A percentile compares a stretch with the other conserved stretches of the same genome.
phyloP scores from a whole-genome alignment of 805 yeast species.

The Candida saitoana region DNA sequence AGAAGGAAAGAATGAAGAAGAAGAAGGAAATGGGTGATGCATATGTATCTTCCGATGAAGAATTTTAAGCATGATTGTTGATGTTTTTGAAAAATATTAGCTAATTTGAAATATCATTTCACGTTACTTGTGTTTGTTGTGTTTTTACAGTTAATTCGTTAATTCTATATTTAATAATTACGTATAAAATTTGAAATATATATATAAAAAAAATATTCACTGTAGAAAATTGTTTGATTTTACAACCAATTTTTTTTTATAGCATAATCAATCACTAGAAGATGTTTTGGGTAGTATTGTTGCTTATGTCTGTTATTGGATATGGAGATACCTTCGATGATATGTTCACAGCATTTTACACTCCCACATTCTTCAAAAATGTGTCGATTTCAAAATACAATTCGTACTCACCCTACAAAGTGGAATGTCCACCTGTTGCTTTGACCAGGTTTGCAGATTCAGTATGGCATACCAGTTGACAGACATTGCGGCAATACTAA shows the following conservation, averaged over 20 bases:
- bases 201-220: background rate
- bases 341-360: background rate
- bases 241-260: background rate
- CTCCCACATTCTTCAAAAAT: conserved; percentile 8
- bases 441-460: conserved; percentile 18
- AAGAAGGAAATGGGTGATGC: conserved; percentile 99
- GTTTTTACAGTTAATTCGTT: conserved; percentile 5
- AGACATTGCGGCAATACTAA: conserved; percentile 3
- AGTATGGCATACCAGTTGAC: conserved; percentile 11
- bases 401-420: conserved; percentile 25
- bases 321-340: background rate
- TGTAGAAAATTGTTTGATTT: background rate
- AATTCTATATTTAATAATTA: conserved; percentile 3
- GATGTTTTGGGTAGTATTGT: background rate
- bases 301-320: background rate
- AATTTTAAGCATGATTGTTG: conserved; percentile 33
- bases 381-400: background rate
- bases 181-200: conserved; percentile 4
- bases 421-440: conserved; percentile 19
- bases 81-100: conserved; percentile 5
- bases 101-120: conserved; percentile 44
- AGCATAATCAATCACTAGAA: no score
- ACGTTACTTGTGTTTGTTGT: conserved; percentile 2
- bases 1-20: conserved; percentile 99
- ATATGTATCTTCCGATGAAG: conserved; percentile 92